Percentiles rank a stretch among this genome's conserved stretches.
phyloP scores from a whole-genome alignment of 805 yeast genomes.

The Henningerozyma blattae region DNA sequence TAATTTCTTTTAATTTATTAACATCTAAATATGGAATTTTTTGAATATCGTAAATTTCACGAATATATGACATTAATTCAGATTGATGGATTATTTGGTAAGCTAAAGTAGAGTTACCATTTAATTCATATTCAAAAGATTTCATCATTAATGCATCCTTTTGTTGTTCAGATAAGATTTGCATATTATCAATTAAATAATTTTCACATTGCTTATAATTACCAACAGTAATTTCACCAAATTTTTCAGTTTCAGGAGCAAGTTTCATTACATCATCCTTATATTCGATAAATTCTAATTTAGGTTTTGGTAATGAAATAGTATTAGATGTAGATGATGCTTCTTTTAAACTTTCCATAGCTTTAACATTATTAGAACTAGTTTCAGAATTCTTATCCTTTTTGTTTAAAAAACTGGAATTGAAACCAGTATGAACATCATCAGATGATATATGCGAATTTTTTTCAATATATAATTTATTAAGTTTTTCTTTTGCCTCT shows the following conservation, averaged over 20 bases:
- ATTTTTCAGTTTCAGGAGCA: constrained; percentile 52
- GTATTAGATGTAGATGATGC: not conserved
- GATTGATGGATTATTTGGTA: constrained; percentile 70
- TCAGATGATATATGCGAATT: constrained; percentile 72
- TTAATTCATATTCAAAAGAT: constrained; percentile 74
- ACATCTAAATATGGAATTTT: constrained; percentile 23
- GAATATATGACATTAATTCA: constrained; percentile 61
- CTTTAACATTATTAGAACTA: constrained; percentile 5
- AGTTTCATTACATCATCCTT: constrained; percentile 39
- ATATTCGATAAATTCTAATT: constrained; percentile 18
- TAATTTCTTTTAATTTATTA: constrained; percentile 29
- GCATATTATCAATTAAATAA: constrained; percentile 45
- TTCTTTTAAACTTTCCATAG: not conserved
- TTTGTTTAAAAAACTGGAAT: constrained; percentile 68
- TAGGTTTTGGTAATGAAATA: constrained; percentile 6
- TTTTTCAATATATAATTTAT: constrained; percentile 58
- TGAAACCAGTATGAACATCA: constrained; percentile 87
- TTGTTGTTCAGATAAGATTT: constrained; percentile 69
- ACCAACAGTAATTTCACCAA: constrained; percentile 42
- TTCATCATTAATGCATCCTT: constrained; percentile 89
- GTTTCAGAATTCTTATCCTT: constrained; percentile 13
- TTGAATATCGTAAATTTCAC: constrained; percentile 28
- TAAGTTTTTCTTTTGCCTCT: constrained; percentile 55
- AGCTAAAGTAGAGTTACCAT: constrained; percentile 30
- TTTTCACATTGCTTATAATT: constrained; percentile 39